These are phyloP conservation scores for Macaranga tanarius DNA, from an alignment of 441 rosid species.

Conservation along the genomic window DNA sequence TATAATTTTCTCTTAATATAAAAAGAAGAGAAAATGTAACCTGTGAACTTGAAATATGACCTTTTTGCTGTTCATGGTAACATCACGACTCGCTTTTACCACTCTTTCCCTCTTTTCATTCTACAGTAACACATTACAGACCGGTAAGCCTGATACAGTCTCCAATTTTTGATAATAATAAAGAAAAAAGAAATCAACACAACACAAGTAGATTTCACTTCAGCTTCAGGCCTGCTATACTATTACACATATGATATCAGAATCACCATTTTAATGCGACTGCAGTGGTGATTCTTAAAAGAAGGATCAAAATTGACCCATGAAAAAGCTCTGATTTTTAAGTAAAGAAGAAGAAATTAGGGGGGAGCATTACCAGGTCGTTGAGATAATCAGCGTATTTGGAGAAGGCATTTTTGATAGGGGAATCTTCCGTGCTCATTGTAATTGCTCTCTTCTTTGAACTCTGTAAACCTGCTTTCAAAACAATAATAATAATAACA, in stretches of 20 bases:
- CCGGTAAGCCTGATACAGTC: neutral
- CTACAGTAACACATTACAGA: neutral
- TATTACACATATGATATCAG: too few relatives aligned
- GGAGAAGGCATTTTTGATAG: slow-evolving; percentile 60
- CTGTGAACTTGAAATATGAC: slow-evolving; percentile 95
- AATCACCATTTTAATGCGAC: too few relatives aligned
- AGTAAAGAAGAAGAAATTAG: too few relatives aligned
- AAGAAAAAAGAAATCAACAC: too few relatives aligned
- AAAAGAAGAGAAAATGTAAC: slow-evolving; percentile 30
- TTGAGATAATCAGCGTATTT: slow-evolving; percentile 66
- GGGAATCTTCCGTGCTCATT: slow-evolving; percentile 35
- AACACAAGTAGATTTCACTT: too few relatives aligned
- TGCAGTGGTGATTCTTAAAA: too few relatives aligned
- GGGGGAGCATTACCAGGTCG: slow-evolving; percentile 63
- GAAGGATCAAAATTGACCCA: too few relatives aligned
- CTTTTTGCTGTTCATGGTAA: slow-evolving; percentile 88
- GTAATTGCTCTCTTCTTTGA: slow-evolving; percentile 45
- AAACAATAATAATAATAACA: too few relatives aligned
- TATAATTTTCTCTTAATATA: too few relatives aligned
- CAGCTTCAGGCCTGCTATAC: too few relatives aligned
- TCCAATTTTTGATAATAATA: neutral
- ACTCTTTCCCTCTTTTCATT: slow-evolving; percentile 88
- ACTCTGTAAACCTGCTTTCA: slow-evolving; percentile 27
- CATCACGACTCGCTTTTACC: slow-evolving; percentile 90
- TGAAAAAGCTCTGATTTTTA: too few relatives aligned